phyloP scores from a whole-genome alignment of 164 flowering plant species.

The grape (Vitis vinifera) region DNA sequence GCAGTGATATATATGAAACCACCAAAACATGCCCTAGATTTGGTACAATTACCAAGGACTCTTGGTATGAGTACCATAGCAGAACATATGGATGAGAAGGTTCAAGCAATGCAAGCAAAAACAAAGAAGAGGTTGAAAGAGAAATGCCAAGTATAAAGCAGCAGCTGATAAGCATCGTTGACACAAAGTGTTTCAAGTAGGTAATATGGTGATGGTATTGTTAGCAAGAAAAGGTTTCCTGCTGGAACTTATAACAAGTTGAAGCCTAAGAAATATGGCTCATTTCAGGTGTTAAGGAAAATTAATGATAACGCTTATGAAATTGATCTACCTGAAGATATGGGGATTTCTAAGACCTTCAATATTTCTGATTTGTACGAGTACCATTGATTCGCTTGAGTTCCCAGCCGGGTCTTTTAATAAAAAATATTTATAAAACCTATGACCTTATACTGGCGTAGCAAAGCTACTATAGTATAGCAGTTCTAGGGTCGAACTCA shows the following conservation, averaged over 20 bases:
- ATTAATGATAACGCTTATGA: not conserved
- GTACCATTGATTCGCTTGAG: too few relatives aligned
- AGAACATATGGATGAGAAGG: not conserved
- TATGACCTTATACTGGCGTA: too few relatives aligned
- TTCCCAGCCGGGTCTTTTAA: too few relatives aligned
- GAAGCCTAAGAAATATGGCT: not conserved
- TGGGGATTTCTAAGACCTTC: not conserved
- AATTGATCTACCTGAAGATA: not conserved
- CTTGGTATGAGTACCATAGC: not conserved
- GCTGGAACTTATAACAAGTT: not conserved
- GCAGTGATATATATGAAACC: not conserved
- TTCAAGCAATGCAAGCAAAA: not conserved
- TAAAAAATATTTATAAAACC: too few relatives aligned
- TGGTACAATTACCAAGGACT: not conserved
- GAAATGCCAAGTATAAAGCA: not conserved
- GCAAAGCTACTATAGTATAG: too few relatives aligned
- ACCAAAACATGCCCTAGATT: slow-evolving; percentile 5
- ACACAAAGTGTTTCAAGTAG: not conserved
- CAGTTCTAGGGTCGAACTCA: too few relatives aligned
- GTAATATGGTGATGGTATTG: slow-evolving; percentile 9
- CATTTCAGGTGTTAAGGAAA: not conserved
- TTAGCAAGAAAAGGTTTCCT: slow-evolving; percentile 7
- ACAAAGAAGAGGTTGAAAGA: not conserved
- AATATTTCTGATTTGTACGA: not conserved
- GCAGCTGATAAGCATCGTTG: slow-evolving; percentile 1